Evolutionary conservation across 1,139 yeast species (phyloP), one percentile per base, ranked within the genome.

Genomic region (Blastobotrys serpentis): DNA sequence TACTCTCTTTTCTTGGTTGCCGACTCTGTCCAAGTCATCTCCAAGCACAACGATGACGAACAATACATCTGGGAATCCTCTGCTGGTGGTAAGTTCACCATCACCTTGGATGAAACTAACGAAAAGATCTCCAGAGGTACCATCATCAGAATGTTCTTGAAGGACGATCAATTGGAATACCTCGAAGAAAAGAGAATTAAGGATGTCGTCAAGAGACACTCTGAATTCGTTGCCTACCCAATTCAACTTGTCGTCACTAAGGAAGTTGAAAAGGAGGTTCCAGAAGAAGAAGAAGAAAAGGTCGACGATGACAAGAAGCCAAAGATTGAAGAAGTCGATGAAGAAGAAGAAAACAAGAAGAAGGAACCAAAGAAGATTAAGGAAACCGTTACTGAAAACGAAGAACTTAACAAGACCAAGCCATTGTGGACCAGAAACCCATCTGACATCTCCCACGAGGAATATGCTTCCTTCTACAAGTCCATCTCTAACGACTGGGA

Each of bases 371-470:
- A 87, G 78, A 85, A 82, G 72, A 79, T 92, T 64, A 89, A 86
- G 72, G 97, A 89, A 75, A 74, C 77, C 56, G 94, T 86, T 59
- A 81, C 86, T 58, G 96, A 88, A 74, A 78, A 85, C 66, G 99
- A 94, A 79, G 98, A 92, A 75, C 86, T 94, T 69, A 94, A 94
- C 86, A 94, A 92, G 81, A 88, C 96, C 63, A 94, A 94, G 79
- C 99, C 99, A 60, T 79, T 94, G 70, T 94, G 99, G 99, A 92
- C 98, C 63, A 88, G 98, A 82, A 86, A 84, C 79, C 98, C 99
- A 71, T 76, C 94, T 64, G 99, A 94, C 58, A 95, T 94, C 63
- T 82, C 96, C 61, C 94, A 89, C 79, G 98, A 94, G 61, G 99
- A 94, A 77, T 94, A 94, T 81, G 92, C 94, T 69, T 95, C 98